A percentile compares a stretch with the other conserved stretches of the same genome.
Conservation (phyloP, 805 yeast species). For the Soucietia sequanensis region DNA sequence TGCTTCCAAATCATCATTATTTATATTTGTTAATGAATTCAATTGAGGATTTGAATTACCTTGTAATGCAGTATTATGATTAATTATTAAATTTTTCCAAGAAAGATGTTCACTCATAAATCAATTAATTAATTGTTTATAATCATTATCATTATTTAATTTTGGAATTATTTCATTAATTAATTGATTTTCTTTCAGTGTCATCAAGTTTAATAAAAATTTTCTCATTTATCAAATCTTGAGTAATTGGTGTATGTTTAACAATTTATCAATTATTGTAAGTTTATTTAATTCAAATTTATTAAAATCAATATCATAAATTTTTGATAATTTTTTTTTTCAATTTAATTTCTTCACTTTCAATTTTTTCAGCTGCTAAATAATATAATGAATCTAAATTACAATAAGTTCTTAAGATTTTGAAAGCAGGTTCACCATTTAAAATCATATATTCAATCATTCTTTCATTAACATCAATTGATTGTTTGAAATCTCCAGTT, state of each 20-base stretch:
- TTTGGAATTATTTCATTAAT: too few relatives aligned
- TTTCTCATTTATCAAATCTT: too few relatives aligned
- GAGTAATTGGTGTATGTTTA: neutral
- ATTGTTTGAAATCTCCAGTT: constrained; percentile 63
- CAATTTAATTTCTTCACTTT: constrained; percentile 41
- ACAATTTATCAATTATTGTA: too few relatives aligned
- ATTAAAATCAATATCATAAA: too few relatives aligned
- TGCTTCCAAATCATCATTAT: constrained; percentile 18
- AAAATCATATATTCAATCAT: constrained; percentile 73
- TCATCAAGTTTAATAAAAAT: too few relatives aligned
- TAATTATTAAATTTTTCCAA: neutral
- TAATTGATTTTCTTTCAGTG: too few relatives aligned
- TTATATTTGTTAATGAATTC: constrained; percentile 21
- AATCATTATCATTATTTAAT: neutral
- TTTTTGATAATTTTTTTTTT: constrained; percentile 7
- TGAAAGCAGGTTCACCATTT: constrained; percentile 66
- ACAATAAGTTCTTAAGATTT: constrained; percentile 61
- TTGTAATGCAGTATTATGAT: neutral
- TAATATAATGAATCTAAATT: constrained; percentile 70
- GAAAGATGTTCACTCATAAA: too few relatives aligned
- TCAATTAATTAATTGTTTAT: neutral
- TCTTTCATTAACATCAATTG: constrained; percentile 58
- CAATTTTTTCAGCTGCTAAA: constrained; percentile 63
- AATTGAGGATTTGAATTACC: neutral
- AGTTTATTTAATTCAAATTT: too few relatives aligned